Evolutionary conservation across 805 yeast genomes (phyloP).

Genomic region (Ogataea pini): DNA sequence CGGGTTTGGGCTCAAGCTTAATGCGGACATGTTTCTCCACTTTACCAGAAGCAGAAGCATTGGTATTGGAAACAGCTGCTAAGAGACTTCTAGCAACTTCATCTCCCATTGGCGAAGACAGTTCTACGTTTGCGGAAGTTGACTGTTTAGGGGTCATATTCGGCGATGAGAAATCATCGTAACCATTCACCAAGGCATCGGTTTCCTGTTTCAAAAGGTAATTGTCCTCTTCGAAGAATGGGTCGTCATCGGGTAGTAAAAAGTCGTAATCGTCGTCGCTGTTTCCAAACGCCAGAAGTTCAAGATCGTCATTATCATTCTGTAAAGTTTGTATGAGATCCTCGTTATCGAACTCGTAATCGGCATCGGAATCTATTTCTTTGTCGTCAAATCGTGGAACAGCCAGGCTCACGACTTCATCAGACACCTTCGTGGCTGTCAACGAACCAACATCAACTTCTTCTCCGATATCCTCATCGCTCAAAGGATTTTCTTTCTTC

Average conservation of each 20-base stretch:
- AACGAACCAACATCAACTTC: constrained; percentile 37
- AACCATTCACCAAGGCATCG: constrained; percentile 44
- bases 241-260: constrained; percentile 29
- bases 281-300: constrained; percentile 36
- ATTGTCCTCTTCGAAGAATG: constrained; percentile 50
- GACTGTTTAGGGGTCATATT: constrained; percentile 37
- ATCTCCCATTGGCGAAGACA: not conserved
- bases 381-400: constrained; percentile 54
- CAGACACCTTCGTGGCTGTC: constrained; percentile 29
- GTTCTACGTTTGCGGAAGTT: constrained; percentile 10
- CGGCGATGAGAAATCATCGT: constrained; percentile 32
- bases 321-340: constrained; percentile 42
- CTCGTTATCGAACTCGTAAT: constrained; percentile 57
- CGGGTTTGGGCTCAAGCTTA: constrained; percentile 15
- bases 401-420: constrained; percentile 37
- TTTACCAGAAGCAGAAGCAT: not conserved
- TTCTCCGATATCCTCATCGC: constrained; percentile 66
- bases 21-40: constrained; percentile 13
- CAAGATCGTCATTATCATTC: constrained; percentile 41
- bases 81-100: not conserved
- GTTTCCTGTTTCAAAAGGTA: constrained; percentile 43
- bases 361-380: constrained; percentile 57
- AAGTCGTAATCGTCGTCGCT: constrained; percentile 37
- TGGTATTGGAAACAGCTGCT: constrained; percentile 1
- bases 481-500: constrained; percentile 18